phyloP scores from a whole-genome alignment of 495 filamentous ascomycete species.

The Hypoxylon fuscum region DNA sequence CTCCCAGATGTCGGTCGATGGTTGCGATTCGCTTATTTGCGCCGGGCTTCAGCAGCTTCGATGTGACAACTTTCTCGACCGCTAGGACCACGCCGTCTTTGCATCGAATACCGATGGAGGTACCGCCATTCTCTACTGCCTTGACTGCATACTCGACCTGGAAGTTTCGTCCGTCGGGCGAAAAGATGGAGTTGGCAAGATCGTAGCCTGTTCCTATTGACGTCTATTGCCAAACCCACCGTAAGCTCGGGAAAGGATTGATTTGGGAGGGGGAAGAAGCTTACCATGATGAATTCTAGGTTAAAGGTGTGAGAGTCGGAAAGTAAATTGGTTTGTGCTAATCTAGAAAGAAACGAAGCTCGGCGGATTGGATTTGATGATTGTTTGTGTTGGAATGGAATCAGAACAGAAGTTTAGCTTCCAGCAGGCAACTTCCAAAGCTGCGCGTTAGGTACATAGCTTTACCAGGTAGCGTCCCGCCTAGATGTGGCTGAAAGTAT shows the following conservation, averaged over 20 bases:
- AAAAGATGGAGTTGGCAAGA: constrained; percentile 99
- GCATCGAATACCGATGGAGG: constrained; percentile 94
- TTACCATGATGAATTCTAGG: constrained; percentile 38
- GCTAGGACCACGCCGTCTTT: constrained; percentile 97
- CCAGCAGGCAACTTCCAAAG: constrained; percentile 56
- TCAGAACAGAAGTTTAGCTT: constrained; percentile 25
- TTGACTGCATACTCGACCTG: constrained; percentile 99
- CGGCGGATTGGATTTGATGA: constrained; percentile 35
- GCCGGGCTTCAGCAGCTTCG: constrained; percentile 90
- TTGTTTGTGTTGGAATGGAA: constrained; percentile 24
- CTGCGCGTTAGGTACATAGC: constrained; percentile 48
- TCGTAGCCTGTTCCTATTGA: constrained; percentile 99
- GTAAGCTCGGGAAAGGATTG: constrained; percentile 9
- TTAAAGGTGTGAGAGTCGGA: background rate
- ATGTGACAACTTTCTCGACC: constrained; percentile 93
- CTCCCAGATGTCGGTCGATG: constrained; percentile 90
- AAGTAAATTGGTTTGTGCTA: constrained; percentile 3
- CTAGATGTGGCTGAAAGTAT: constrained; percentile 1
- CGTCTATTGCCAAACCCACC: constrained; percentile 65
- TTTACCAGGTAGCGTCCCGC: background rate
- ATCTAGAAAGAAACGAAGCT: constrained; percentile 22
- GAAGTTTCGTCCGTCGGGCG: constrained; percentile 97
- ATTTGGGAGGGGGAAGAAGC: constrained; percentile 8
- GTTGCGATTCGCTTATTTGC: constrained; percentile 97
- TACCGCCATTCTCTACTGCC: constrained; percentile 98